Base-by-base conservation (phyloP, 495 filamentous ascomycete species). In the Penicillium roqueforti region DNA sequence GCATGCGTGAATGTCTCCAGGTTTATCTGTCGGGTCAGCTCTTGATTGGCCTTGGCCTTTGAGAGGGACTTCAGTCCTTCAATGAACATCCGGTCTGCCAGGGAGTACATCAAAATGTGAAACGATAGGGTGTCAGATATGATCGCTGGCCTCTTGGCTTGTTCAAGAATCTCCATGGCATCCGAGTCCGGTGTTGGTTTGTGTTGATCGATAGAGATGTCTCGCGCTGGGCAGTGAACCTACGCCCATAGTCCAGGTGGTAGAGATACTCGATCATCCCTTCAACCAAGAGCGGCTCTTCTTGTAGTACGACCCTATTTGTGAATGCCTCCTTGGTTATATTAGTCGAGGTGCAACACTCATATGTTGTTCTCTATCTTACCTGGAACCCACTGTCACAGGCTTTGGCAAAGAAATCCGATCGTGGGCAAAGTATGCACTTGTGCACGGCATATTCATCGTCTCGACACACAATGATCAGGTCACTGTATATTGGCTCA, bases 181-280 rank as follows among this genome's bases (percentile, higher is more conserved):
- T n/a, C n/a, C n/a, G n/a, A n/a, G n/a, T n/a, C n/a, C n/a, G n/a
- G n/a, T n/a, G n/a, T n/a, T n/a, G n/a, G n/a, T n/a, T n/a, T n/a
- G n/a, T n/a, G n/a, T n/a, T n/a, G n/a, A n/a, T n/a, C 10, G 11
- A 31, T 31, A 13, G 28, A 13, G 9, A 31, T 9, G 31, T 41
- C 51, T 20, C 18, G 19, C 18, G 29, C 26, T 7, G 42, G 18
- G 9, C 6, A 3, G 9, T 29, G 16, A n/a, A 7, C 13, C 46
- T 31, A 0, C 18, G 34, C n/a, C 13, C 51, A 7, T 65, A 61
- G 28, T 61, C 55, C 37, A 59, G 38, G 0, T 47, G 49, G 32
- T 65, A 65, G 16, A 65, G 26, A 43, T 65, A 61, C n/a, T 59
- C 51, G 6, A 59, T 19, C 59, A 61, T 37, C 25, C 50, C 31